These are phyloP conservation scores for Handroanthus guayacan DNA, from an alignment of 257 asterid genomes.

Conservation along the genomic window DNA sequence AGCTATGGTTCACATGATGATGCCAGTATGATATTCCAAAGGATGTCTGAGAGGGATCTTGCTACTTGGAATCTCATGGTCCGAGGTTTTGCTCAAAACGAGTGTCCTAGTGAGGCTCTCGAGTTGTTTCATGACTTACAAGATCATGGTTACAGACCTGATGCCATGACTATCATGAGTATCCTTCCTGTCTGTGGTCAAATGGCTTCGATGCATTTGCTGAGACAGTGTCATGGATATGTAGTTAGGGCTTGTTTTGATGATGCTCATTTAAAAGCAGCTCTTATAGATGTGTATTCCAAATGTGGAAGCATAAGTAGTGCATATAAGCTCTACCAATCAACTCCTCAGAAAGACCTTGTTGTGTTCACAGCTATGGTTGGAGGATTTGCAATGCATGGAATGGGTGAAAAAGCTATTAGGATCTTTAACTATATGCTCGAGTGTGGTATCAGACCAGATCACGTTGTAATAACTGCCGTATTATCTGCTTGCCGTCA, in stretches of 20 bases:
- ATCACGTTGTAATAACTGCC: constrained; percentile 72
- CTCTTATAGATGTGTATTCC: constrained; percentile 71
- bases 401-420: constrained; percentile 75
- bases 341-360: constrained; percentile 63
- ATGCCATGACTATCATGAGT: constrained; percentile 65
- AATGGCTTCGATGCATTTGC: constrained; percentile 66
- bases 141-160: constrained; percentile 63
- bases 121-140: constrained; percentile 61
- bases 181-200: constrained; percentile 75
- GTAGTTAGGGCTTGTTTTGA: constrained; percentile 56
- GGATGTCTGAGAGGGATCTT: constrained; percentile 66
- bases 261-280: constrained; percentile 63
- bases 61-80: constrained; percentile 82
- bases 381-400: constrained; percentile 92
- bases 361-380: constrained; percentile 81
- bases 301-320: constrained; percentile 73
- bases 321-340: constrained; percentile 68
- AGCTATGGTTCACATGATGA: constrained; percentile 49
- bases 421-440: constrained; percentile 63
- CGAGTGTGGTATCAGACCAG: constrained; percentile 64
- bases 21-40: constrained; percentile 56
- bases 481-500: constrained; percentile 87
- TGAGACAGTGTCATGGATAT: constrained; percentile 82
- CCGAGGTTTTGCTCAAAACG: constrained; percentile 65
- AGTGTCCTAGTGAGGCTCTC: constrained; percentile 60